Conservation (phyloP, 2,329 filamentous ascomycete species). For the Alternaria sp. region DNA sequence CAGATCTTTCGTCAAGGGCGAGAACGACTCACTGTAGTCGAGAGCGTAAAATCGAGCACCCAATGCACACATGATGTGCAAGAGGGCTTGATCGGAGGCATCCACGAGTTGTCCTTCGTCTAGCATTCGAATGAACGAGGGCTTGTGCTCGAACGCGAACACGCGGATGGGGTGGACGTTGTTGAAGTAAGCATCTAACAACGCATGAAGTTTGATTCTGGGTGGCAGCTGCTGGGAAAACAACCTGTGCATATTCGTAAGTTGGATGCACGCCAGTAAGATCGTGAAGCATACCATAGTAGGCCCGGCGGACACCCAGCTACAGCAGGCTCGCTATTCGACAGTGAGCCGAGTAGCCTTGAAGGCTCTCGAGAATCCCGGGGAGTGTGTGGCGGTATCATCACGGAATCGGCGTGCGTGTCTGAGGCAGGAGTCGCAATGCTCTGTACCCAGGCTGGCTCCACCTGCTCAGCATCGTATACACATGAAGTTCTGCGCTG, state of each 20-base stretch:
- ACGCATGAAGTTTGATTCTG: conserved; percentile 28
- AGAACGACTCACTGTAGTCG: conserved; percentile 38
- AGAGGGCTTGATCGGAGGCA: conserved; percentile 35
- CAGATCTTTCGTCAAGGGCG: conserved; percentile 34
- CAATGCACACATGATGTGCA: conserved; percentile 43
- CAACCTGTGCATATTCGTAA: conserved; percentile 20
- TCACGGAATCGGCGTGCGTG: conserved; percentile 11
- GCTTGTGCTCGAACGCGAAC: conserved; percentile 41
- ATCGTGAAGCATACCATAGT: conserved; percentile 22
- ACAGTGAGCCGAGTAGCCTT: conserved; percentile 2
- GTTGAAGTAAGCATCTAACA: conserved; percentile 42
- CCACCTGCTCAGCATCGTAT: conserved; percentile 38
- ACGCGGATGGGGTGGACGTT: conserved; percentile 38
- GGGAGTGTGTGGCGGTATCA: conserved; percentile 22
- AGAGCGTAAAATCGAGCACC: conserved; percentile 39
- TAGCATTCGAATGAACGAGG: conserved; percentile 42
- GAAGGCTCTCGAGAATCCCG: conserved; percentile 18
- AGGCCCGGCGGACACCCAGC: conserved; percentile 31
- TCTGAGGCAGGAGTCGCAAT: conserved; percentile 24
- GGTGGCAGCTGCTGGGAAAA: conserved; percentile 32
- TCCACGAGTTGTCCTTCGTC: conserved; percentile 40
- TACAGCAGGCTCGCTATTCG: conserved; percentile 8
- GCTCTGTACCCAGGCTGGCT: conserved; percentile 42
- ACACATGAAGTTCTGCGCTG: conserved; percentile 32
- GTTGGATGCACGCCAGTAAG: neutral